Percentiles rank a stretch among this genome's conserved stretches.
Conservation (phyloP, 805 yeast genomes). For the Saturnispora dispora region DNA sequence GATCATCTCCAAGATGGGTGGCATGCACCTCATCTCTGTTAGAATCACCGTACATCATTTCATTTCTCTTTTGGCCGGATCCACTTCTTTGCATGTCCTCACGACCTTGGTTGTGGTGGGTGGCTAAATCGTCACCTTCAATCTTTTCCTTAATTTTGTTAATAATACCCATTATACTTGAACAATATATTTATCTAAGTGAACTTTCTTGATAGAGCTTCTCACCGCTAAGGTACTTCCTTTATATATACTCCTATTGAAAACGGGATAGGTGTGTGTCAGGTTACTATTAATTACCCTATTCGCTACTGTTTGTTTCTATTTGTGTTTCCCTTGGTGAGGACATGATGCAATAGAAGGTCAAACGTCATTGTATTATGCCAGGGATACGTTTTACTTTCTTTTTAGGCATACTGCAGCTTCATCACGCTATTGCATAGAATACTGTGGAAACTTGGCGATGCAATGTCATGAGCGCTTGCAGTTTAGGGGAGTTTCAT, state of each 20-base stretch:
- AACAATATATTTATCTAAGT: no score
- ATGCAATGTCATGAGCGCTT: background rate
- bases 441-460: background rate
- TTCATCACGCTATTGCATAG: background rate
- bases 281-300: background rate
- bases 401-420: background rate
- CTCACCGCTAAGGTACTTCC: no score
- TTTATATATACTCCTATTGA: no score
- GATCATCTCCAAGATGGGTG: background rate
- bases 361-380: background rate
- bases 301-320: background rate
- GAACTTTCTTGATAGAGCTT: no score
- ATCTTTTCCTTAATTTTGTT: conserved; percentile 7
- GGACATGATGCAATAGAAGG: background rate
- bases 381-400: background rate
- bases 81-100: background rate
- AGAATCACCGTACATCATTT: conserved; percentile 10
- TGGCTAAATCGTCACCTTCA: background rate
- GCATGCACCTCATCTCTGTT: conserved; percentile 10
- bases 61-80: conserved; percentile 2
- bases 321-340: background rate
- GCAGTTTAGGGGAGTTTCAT: no score
- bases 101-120: background rate
- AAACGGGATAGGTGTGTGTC: background rate
- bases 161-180: conserved; percentile 8